Percentiles rank a stretch among this genome's conserved stretches.
Evolutionary conservation across 2,329 filamentous ascomycete genomes (phyloP).

Genomic region (Calonectria multiphialidica): DNA sequence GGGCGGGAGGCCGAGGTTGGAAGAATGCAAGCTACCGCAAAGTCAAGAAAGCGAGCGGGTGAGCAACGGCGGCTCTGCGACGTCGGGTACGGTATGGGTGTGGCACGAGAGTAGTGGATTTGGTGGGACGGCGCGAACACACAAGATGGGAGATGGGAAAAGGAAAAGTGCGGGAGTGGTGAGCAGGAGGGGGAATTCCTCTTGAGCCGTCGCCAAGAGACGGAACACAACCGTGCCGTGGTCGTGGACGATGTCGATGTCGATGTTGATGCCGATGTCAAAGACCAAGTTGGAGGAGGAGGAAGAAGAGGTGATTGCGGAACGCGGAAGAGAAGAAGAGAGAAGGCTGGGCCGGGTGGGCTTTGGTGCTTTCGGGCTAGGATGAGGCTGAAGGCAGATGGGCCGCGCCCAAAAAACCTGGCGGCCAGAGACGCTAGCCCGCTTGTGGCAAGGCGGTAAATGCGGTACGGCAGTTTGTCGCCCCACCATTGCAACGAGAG

Average conservation of each 20-base stretch:
- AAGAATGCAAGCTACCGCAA: constrained; percentile 19
- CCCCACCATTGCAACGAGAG: constrained; percentile 6
- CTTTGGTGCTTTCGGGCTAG: constrained; percentile 26
- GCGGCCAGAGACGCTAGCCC: constrained; percentile 28
- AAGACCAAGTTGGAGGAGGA: constrained; percentile 8
- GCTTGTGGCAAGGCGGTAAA: constrained; percentile 39
- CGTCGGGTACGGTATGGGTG: constrained; percentile 39
- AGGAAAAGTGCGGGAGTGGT: constrained; percentile 13
- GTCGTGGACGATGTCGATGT: background rate
- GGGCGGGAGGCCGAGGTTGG: constrained; percentile 18
- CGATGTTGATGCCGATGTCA: constrained; percentile 14
- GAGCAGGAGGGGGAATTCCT: background rate
- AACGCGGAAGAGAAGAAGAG: constrained; percentile 26
- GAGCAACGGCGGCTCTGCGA: constrained; percentile 36
- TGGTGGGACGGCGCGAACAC: constrained; percentile 33
- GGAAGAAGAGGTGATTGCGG: constrained; percentile 18
- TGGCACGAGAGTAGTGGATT: constrained; percentile 35
- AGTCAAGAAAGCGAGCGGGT: background rate
- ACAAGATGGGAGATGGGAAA: constrained; percentile 29
- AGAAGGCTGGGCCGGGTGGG: constrained; percentile 37
- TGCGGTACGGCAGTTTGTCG: constrained; percentile 31
- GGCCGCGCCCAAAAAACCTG: constrained; percentile 36
- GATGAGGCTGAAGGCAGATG: constrained; percentile 39
- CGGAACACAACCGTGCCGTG: background rate
- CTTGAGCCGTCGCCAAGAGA: background rate